These are phyloP conservation scores for Linnemannia hyalina DNA, from an alignment of 192 early-diverging fungal species.

Conservation along the genomic window DNA sequence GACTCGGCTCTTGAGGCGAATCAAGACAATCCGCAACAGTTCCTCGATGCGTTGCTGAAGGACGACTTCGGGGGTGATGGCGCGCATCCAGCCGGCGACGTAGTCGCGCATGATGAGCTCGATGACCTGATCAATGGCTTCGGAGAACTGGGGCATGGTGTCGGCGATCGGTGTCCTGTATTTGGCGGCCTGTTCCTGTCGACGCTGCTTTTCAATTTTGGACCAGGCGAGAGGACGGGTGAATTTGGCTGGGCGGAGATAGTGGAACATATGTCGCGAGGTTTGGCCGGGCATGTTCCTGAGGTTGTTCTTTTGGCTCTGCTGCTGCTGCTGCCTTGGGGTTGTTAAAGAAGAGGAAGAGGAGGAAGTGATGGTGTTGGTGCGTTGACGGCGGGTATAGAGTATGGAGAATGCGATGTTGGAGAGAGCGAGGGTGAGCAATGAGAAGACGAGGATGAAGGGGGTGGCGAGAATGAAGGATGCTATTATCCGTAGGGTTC, in stretches of 20 bases:
- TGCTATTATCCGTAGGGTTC: neutral
- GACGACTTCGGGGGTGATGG: slow-evolving; percentile 58
- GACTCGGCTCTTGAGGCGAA: slow-evolving; percentile 55
- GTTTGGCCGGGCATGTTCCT: slow-evolving; percentile 37
- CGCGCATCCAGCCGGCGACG: slow-evolving; percentile 68
- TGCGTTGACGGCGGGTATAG: slow-evolving; percentile 36
- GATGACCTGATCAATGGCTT: slow-evolving; percentile 63
- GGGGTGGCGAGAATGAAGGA: slow-evolving; percentile 32
- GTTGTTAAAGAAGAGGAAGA: neutral
- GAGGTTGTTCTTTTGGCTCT: neutral
- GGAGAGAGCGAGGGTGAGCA: slow-evolving; percentile 36
- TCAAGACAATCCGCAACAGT: slow-evolving; percentile 57
- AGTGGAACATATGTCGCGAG: slow-evolving; percentile 36
- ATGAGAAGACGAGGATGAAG: slow-evolving; percentile 19
- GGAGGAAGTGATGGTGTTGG: neutral
- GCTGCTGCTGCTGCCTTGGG: neutral
- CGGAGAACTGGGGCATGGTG: slow-evolving; percentile 48
- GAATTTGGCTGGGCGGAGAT: slow-evolving; percentile 48
- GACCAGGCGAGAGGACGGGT: slow-evolving; percentile 41
- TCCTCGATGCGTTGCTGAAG: slow-evolving; percentile 66
- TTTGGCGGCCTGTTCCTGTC: slow-evolving; percentile 45
- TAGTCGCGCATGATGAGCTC: slow-evolving; percentile 68
- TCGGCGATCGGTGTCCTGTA: slow-evolving; percentile 42
- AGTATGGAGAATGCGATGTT: slow-evolving; percentile 51
- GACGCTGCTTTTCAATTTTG: slow-evolving; percentile 30